Percentiles rank a stretch among this genome's conserved stretches.
These are phyloP conservation scores for Fusarium sp. DNA, from an alignment of 2,329 filamentous ascomycete genomes.

Conservation along the genomic window DNA sequence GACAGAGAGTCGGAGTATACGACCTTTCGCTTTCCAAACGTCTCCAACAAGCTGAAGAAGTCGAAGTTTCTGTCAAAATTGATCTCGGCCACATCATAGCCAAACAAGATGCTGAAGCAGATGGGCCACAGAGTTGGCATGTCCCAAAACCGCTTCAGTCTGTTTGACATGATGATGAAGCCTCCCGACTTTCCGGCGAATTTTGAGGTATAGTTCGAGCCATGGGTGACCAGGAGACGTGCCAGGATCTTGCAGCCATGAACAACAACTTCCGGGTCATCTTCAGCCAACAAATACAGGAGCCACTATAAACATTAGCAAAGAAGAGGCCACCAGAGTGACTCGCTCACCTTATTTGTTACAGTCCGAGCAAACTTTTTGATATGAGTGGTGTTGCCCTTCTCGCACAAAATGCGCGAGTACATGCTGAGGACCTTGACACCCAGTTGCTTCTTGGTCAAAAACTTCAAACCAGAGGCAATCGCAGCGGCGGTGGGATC, in stretches of 20 bases:
- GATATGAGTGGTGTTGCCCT: conserved; percentile 73
- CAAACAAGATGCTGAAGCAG: conserved; percentile 89
- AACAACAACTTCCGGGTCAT: conserved; percentile 83
- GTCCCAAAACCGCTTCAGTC: conserved; percentile 89
- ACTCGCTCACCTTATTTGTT: conserved; percentile 94
- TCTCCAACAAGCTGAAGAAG: conserved; percentile 75
- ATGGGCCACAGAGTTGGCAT: conserved; percentile 86
- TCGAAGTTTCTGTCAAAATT: conserved; percentile 80
- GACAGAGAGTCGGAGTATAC: conserved; percentile 80
- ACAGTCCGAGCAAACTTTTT: conserved; percentile 93
- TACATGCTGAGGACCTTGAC: conserved; percentile 81
- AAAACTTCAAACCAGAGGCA: conserved; percentile 49
- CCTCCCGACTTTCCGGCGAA: conserved; percentile 87
- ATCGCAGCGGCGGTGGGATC: conserved; percentile 46
- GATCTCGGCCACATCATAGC: conserved; percentile 78
- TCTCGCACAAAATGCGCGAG: conserved; percentile 79
- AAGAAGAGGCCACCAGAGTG: no score
- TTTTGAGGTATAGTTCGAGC: conserved; percentile 82
- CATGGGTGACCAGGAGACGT: conserved; percentile 84
- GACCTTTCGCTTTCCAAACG: conserved; percentile 76
- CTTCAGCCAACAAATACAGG: conserved; percentile 87
- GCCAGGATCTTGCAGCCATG: conserved; percentile 85
- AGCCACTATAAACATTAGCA: conserved; percentile 72
- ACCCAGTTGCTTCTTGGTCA: conserved; percentile 77
- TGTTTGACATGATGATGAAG: conserved; percentile 84